Percentiles rank a stretch among this genome's conserved stretches.
These are phyloP conservation scores for Acer saccharum DNA, from an alignment of 345 rosid genomes.

Conservation along the genomic window DNA sequence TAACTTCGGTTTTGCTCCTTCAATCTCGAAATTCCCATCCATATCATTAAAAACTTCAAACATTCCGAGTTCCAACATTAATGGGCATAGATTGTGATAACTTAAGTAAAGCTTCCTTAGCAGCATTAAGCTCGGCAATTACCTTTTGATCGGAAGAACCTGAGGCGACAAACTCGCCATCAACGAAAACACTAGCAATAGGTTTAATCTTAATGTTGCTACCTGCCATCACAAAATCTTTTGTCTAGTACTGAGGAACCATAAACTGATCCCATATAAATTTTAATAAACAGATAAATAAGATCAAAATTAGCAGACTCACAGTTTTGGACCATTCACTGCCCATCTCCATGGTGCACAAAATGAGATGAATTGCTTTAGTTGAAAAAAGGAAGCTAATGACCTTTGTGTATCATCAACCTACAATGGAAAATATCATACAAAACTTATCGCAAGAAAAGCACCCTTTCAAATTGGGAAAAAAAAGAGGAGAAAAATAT, in stretches of 20 bases:
- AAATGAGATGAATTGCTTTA: constrained; percentile 89
- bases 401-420: constrained; percentile 96
- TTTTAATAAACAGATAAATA: not conserved
- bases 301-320: constrained; percentile 30
- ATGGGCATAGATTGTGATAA: constrained; percentile 28
- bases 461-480: not conserved
- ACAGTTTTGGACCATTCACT: constrained; percentile 96
- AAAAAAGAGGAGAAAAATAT: constrained; percentile 12
- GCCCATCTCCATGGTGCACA: constrained; percentile 99
- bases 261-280: not conserved
- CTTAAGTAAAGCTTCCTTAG: constrained; percentile 48
- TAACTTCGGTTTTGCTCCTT: constrained; percentile 63
- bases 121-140: constrained; percentile 69
- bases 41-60: constrained; percentile 6
- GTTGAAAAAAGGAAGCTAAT: constrained; percentile 97
- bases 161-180: constrained; percentile 52
- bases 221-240: constrained; percentile 57
- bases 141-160: constrained; percentile 61
- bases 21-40: constrained; percentile 31
- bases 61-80: constrained; percentile 1
- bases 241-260: constrained; percentile 6
- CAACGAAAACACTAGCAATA: constrained; percentile 53
- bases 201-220: constrained; percentile 61
- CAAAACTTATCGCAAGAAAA: constrained; percentile 4
- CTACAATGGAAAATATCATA: constrained; percentile 34